phyloP scores from a whole-genome alignment of 2,329 filamentous ascomycete genomes.

The Phaeosphaeria sp. region DNA sequence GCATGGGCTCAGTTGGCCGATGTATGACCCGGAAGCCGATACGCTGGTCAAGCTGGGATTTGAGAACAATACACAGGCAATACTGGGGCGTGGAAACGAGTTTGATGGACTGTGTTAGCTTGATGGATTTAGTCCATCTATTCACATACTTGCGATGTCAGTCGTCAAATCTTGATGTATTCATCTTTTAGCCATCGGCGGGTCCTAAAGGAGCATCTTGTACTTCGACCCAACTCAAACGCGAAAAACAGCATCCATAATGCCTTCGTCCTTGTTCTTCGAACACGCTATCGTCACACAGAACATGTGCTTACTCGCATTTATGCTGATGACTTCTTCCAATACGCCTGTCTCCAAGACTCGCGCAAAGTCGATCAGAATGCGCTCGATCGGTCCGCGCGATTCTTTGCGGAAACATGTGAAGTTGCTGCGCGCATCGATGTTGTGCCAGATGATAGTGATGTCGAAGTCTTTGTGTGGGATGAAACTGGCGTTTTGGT shows the following conservation, averaged over 20 bases:
- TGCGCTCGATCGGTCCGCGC: slow-evolving; percentile 7
- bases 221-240: neutral
- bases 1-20: slow-evolving; percentile 22
- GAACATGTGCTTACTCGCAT: slow-evolving; percentile 13
- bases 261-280: slow-evolving; percentile 2
- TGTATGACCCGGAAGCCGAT: slow-evolving; percentile 19
- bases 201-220: neutral
- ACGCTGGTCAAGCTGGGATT: slow-evolving; percentile 26
- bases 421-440: slow-evolving; percentile 7
- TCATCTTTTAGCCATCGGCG: neutral
- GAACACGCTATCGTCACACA: slow-evolving; percentile 6
- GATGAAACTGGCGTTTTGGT: too few species aligned
- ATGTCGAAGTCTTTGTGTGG: slow-evolving; percentile 13
- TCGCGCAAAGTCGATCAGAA: slow-evolving; percentile 9
- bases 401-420: slow-evolving; percentile 4
- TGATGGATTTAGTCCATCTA: neutral
- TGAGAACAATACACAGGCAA: slow-evolving; percentile 31
- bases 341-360: slow-evolving; percentile 7
- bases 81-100: slow-evolving; percentile 38
- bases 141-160: neutral
- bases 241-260: neutral
- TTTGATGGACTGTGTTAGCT: slow-evolving; percentile 25
- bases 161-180: neutral
- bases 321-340: slow-evolving; percentile 7
- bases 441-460: slow-evolving; percentile 8